These are phyloP conservation scores for Camelina laxa DNA, from an alignment of 345 rosid genomes.

Conservation along the genomic window DNA sequence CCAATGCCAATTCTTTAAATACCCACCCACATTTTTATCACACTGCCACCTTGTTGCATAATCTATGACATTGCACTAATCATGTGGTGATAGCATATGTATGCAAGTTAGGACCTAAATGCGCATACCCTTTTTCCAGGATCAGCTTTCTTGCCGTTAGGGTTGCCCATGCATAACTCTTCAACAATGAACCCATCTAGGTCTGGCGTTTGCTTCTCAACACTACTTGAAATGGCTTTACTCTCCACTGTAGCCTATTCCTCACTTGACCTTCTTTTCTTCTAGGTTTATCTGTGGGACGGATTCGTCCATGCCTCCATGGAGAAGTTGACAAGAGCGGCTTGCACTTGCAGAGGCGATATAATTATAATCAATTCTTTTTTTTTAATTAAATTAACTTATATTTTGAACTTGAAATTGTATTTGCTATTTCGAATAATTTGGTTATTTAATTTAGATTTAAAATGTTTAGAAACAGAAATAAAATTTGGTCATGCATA, in stretches of 20 bases:
- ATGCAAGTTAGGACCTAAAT: not conserved
- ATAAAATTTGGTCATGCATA: too few species aligned
- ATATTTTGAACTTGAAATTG: too few species aligned
- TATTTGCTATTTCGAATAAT: too few species aligned
- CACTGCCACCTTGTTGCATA: slow-evolving; percentile 13
- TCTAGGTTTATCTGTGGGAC: slow-evolving; percentile 36
- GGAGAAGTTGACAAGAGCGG: too few species aligned
- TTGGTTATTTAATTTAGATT: too few species aligned
- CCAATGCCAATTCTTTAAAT: not conserved
- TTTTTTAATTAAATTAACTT: too few species aligned
- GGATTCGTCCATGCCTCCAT: too few species aligned
- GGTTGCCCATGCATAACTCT: slow-evolving; percentile 85
- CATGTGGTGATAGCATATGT: not conserved
- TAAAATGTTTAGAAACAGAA: too few species aligned
- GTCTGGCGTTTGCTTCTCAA: slow-evolving; percentile 52
- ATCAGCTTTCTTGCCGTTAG: slow-evolving; percentile 84
- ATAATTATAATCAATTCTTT: too few species aligned
- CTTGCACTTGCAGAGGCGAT: too few species aligned
- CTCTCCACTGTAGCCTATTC: slow-evolving; percentile 44
- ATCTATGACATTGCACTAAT: not conserved
- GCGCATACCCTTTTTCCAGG: slow-evolving; percentile 70
- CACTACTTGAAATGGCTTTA: slow-evolving; percentile 42
- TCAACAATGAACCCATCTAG: slow-evolving; percentile 86
- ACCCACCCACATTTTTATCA: not conserved
- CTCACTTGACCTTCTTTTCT: slow-evolving; percentile 60